Evolutionary conservation across 176 grass and related monocot species (phyloP).

Genomic region (Dactylis glomerata): DNA sequence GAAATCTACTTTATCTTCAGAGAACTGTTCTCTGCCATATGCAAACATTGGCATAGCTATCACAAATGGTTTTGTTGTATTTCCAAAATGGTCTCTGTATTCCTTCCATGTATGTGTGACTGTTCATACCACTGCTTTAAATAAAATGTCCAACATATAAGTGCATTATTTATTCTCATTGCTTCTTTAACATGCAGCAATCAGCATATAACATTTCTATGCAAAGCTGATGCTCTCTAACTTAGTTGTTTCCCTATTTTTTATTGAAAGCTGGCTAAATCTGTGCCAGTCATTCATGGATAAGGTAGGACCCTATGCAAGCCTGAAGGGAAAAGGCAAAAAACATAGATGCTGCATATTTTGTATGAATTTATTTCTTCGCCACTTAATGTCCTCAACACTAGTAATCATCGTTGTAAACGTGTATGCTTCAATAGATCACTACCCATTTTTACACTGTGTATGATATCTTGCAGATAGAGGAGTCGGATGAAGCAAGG

Average conservation of each 20-base stretch:
- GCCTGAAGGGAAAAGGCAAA: not conserved
- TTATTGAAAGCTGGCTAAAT: not conserved
- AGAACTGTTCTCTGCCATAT: not conserved
- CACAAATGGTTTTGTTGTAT: too few species aligned
- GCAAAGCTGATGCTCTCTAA: not conserved
- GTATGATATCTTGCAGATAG: slow-evolving; percentile 37
- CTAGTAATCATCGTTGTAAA: not conserved
- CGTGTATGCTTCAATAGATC: not conserved
- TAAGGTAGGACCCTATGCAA: not conserved
- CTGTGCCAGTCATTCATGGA: not conserved
- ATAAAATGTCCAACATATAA: not conserved
- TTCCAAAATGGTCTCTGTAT: not conserved
- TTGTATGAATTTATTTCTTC: not conserved
- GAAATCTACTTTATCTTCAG: not conserved
- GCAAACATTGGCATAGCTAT: not conserved
- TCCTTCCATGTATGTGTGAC: not conserved
- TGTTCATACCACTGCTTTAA: not conserved
- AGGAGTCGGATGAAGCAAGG: slow-evolving; percentile 73
- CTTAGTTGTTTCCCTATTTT: not conserved
- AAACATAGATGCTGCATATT: not conserved
- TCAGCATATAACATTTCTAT: not conserved
- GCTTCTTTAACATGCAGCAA: not conserved
- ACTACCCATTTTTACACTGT: not conserved
- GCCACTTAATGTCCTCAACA: not conserved
- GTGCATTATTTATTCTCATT: not conserved